Evolutionary conservation across 73 alveolate genomes (phyloP).

Genomic region (Stentor coeruleus): DNA sequence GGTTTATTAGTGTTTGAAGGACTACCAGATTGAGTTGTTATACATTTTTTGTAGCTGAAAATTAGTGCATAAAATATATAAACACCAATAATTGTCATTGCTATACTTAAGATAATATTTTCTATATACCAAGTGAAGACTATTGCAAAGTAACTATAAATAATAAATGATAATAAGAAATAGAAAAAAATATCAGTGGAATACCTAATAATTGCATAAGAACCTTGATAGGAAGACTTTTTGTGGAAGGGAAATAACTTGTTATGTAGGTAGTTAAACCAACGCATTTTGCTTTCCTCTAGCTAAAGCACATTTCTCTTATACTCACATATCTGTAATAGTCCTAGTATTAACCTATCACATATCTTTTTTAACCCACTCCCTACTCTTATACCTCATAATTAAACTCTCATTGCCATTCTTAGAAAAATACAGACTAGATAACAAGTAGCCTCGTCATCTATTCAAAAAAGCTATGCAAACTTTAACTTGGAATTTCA

Average conservation of each 20-base stretch:
- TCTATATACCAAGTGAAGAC: neutral
- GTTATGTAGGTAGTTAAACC: slow-evolving; percentile 9
- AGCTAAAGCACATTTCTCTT: too few relatives aligned
- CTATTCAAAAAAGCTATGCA: neutral
- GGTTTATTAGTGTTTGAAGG: neutral
- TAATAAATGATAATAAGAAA: neutral
- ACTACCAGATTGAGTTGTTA: neutral
- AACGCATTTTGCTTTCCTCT: too few relatives aligned
- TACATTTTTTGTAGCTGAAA: neutral
- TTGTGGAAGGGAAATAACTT: slow-evolving; percentile 2
- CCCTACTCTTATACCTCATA: neutral
- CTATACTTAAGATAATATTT: neutral
- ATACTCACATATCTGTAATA: too few relatives aligned
- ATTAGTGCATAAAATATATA: neutral
- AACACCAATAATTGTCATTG: neutral
- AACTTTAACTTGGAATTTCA: neutral
- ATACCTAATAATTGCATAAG: neutral
- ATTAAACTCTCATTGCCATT: neutral
- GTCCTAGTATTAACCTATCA: neutral
- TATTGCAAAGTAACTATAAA: neutral
- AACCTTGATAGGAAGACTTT: neutral
- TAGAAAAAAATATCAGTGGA: neutral
- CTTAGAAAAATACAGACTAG: neutral
- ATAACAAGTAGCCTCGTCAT: neutral
- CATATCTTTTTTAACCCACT: too few relatives aligned